Conservation (phyloP, 805 yeast species). For the Teunomyces aglyptinius region DNA sequence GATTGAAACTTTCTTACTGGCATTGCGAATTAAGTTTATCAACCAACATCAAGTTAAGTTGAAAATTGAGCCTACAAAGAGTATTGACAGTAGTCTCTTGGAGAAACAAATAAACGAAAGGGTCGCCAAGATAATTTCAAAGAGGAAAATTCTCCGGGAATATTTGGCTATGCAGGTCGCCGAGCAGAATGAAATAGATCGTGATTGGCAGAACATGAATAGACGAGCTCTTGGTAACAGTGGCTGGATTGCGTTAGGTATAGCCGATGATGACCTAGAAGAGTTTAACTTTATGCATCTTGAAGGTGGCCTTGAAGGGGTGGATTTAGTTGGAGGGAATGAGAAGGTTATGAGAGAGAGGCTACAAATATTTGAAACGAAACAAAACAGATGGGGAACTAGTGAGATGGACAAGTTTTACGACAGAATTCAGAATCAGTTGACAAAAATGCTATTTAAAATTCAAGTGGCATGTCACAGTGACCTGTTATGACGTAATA, state of each 20-base stretch:
- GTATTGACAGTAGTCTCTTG: slow-evolving; percentile 33
- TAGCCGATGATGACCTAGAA: slow-evolving; percentile 38
- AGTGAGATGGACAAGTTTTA: slow-evolving; percentile 33
- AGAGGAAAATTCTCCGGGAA: slow-evolving; percentile 38
- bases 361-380: slow-evolving; percentile 16
- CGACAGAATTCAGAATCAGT: slow-evolving; percentile 9
- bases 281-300: slow-evolving; percentile 39
- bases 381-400: slow-evolving; percentile 16
- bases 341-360: slow-evolving; percentile 22
- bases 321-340: slow-evolving; percentile 28
- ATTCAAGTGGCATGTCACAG: neutral
- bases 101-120: slow-evolving; percentile 39
- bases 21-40: slow-evolving; percentile 60
- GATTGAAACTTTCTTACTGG: slow-evolving; percentile 64
- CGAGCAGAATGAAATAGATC: slow-evolving; percentile 20
- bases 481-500: neutral
- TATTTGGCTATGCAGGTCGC: slow-evolving; percentile 25
- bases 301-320: slow-evolving; percentile 20
- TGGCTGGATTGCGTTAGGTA: slow-evolving; percentile 34
- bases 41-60: slow-evolving; percentile 41
- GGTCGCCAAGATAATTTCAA: slow-evolving; percentile 34
- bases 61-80: slow-evolving; percentile 33
- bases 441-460: slow-evolving; percentile 1
- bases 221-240: slow-evolving; percentile 24
- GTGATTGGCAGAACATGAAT: slow-evolving; percentile 48